Evolutionary conservation across 2,329 filamentous ascomycete species (phyloP).

Genomic region (Ceratocystis harringtonii): DNA sequence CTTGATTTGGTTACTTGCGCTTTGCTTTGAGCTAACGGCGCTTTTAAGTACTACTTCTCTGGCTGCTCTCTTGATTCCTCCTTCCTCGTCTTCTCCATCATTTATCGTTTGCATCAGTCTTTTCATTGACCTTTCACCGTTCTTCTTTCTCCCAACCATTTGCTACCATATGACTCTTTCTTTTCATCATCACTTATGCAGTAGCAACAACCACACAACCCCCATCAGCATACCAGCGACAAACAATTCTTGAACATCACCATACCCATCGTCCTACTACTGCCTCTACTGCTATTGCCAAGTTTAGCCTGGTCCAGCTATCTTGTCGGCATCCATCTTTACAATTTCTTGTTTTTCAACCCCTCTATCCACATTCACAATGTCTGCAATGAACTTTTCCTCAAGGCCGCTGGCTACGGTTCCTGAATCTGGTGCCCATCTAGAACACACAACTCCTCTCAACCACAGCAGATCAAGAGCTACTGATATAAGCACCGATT

Average conservation of each 20-base stretch:
- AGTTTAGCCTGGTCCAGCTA: neutral
- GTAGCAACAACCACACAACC: neutral
- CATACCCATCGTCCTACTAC: too few species aligned
- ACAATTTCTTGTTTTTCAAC: neutral
- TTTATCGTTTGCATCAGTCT: neutral
- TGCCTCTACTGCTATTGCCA: neutral
- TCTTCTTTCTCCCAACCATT: neutral
- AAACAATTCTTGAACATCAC: neutral
- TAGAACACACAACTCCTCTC: constrained; percentile 8
- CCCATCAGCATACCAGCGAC: neutral
- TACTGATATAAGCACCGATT: constrained; percentile 17
- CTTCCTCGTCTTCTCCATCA: neutral
- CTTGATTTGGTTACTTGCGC: neutral
- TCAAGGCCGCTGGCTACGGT: constrained; percentile 9
- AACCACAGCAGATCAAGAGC: constrained; percentile 11
- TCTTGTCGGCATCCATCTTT: neutral
- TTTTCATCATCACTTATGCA: neutral
- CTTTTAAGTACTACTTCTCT: neutral
- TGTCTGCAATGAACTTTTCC: constrained; percentile 4
- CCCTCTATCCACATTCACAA: neutral
- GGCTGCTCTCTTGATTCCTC: neutral
- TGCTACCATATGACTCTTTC: neutral
- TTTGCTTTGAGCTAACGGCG: neutral
- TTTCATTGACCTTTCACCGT: neutral
- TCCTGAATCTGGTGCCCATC: neutral